Percentiles rank a stretch among this genome's conserved stretches.
Evolutionary conservation across 192 early-diverging fungal genomes (phyloP).

Genomic region (Podila horticola): DNA sequence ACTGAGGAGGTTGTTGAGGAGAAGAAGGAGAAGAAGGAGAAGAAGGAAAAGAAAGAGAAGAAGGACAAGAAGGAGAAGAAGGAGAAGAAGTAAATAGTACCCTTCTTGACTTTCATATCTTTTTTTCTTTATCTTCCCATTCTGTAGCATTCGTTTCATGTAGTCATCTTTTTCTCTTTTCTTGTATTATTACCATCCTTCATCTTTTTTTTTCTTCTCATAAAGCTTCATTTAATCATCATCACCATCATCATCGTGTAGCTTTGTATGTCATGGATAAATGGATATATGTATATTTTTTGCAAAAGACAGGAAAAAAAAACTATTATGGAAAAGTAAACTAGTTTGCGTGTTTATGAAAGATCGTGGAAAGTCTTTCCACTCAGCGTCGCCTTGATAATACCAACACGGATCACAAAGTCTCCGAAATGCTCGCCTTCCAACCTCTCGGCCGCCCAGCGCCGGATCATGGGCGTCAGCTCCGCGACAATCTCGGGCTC

Average conservation of each 20-base stretch:
- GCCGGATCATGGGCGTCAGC: constrained; percentile 83
- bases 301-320: constrained; percentile 3
- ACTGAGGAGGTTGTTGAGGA: constrained; percentile 58
- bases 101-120: neutral
- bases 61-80: constrained; percentile 55
- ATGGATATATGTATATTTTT: neutral
- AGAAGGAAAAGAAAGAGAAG: constrained; percentile 53
- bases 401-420: constrained; percentile 90
- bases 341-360: constrained; percentile 36
- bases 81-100: constrained; percentile 38
- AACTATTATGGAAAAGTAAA: neutral
- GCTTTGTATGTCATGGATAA: too few relatives aligned
- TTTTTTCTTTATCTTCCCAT: neutral
- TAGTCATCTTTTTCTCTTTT: constrained; percentile 5
- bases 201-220: too few relatives aligned
- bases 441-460: constrained; percentile 76
- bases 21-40: constrained; percentile 56
- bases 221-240: too few relatives aligned
- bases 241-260: too few relatives aligned
- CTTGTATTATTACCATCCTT: too few relatives aligned
- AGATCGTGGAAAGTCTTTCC: constrained; percentile 84
- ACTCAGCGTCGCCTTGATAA: constrained; percentile 81
- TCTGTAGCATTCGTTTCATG: neutral
- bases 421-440: constrained; percentile 93
- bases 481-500: constrained; percentile 88